These are phyloP conservation scores for Aureobasidium sp. DNA, from an alignment of 2,329 filamentous ascomycete genomes.

Conservation along the genomic window DNA sequence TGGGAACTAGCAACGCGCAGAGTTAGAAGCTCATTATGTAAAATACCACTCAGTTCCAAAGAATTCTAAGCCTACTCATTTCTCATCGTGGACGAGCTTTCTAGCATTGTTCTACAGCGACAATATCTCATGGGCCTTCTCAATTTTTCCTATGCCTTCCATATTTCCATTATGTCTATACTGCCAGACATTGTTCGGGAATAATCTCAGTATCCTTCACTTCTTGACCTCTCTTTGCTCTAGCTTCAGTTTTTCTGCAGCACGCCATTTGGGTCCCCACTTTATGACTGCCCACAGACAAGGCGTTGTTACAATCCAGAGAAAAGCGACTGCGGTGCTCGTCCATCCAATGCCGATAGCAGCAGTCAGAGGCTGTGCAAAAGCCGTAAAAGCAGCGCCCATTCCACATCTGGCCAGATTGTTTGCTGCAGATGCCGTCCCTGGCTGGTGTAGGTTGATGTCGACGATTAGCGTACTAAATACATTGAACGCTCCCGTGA, in stretches of 20 bases:
- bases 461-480: slow-evolving; percentile 38
- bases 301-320: slow-evolving; percentile 33
- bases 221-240: slow-evolving; percentile 20
- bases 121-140: too few relatives aligned
- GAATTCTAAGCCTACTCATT: too few relatives aligned
- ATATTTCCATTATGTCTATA: too few relatives aligned
- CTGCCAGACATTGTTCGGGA: too few relatives aligned
- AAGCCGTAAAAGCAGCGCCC: slow-evolving; percentile 31
- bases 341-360: slow-evolving; percentile 39
- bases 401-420: slow-evolving; percentile 31
- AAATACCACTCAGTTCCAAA: too few relatives aligned
- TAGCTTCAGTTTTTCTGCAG: slow-evolving; percentile 26
- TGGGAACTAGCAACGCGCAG: not conserved
- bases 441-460: slow-evolving; percentile 33
- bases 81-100: too few relatives aligned
- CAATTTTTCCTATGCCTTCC: too few relatives aligned
- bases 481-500: slow-evolving; percentile 52
- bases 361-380: slow-evolving; percentile 34
- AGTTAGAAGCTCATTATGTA: too few relatives aligned
- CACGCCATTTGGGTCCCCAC: slow-evolving; percentile 38
- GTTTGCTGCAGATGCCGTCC: slow-evolving; percentile 34
- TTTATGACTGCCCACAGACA: slow-evolving; percentile 34
- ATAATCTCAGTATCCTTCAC: not conserved
- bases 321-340: slow-evolving; percentile 38
- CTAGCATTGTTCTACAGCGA: too few relatives aligned